Evolutionary conservation across 345 rosid species (phyloP), one percentile per base, ranked within the genome.

Genomic region (Aquilaria sinensis): DNA sequence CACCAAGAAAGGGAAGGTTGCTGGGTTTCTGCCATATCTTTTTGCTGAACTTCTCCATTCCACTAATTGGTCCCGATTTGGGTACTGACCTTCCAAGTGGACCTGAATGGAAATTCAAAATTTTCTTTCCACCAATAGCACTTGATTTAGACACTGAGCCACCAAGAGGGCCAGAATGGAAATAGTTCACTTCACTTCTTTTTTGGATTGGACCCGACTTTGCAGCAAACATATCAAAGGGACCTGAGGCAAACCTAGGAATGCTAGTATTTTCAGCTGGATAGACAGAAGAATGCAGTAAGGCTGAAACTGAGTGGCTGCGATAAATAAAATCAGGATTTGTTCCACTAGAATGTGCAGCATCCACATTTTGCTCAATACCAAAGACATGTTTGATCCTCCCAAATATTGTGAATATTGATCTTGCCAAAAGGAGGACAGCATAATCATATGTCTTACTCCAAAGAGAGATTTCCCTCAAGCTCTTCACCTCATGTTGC

Each of bases 241-340:
- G 95, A 47, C 95, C 96, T 50, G 99, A 94, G 65, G 89, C 77
- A 78, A 85, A 90, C 72, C 91, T 85, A 41, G 90, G 74, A 67
- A 75, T 73, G 10, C 71, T 57, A 53, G 71, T 57, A 34, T 70
- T 74, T 67, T 74, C 84, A 6, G 95, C 80, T 31, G 78, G 86
- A 67, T 78, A 79, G 59, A 83, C 71, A 6, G 82, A 59, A 70
- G 90, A 74, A 31, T 80, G 89, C 74, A 83, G 61, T 56, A 84
- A 63, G 2, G 85, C 66, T 47, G 97, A 90, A 61, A 90, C 83
- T 15, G 92, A 75, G 13, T 91, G 99, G 75, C 80, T 75, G 58
- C 82, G 81, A 59, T 74, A 72, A 37, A 85, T 77, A 53, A 74
- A 76, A 74, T 91, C 87, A 51, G 87, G 79, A 75, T 70, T 61